Evolutionary conservation across 2,329 filamentous ascomycete species (phyloP).

Genomic region (Xylariaceae sp.): DNA sequence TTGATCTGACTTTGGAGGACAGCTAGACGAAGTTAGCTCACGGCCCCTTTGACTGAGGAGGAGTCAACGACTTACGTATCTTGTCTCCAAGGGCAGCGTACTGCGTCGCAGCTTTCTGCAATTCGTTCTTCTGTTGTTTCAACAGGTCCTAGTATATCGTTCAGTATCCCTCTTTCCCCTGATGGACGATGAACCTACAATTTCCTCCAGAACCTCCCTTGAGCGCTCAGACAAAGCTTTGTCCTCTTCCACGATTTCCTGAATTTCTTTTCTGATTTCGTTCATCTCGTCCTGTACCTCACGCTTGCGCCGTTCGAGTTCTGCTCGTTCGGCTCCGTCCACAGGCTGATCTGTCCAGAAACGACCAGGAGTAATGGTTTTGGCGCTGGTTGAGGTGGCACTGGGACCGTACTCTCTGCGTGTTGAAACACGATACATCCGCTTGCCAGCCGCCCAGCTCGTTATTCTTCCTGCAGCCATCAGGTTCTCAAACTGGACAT

Average conservation of each 20-base stretch:
- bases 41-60: neutral
- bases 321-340: constrained; percentile 59
- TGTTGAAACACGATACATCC: constrained; percentile 59
- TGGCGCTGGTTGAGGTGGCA: constrained; percentile 65
- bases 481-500: constrained; percentile 64
- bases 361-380: constrained; percentile 53
- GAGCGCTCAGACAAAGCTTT: constrained; percentile 37
- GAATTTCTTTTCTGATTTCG: constrained; percentile 33
- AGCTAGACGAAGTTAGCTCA: constrained; percentile 26
- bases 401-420: constrained; percentile 74
- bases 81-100: constrained; percentile 65
- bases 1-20: constrained; percentile 35
- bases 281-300: constrained; percentile 37
- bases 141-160: constrained; percentile 40
- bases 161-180: constrained; percentile 10
- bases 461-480: constrained; percentile 52
- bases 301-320: constrained; percentile 50
- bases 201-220: constrained; percentile 40
- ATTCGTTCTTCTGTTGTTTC: constrained; percentile 57
- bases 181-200: constrained; percentile 34
- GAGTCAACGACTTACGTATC: constrained; percentile 50
- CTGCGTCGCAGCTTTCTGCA: constrained; percentile 60
- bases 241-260: constrained; percentile 36
- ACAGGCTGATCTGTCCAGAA: constrained; percentile 76
- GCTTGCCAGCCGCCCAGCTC: constrained; percentile 64